phyloP scores from a whole-genome alignment of 148 eudicot species.

The Chenopodium album region DNA sequence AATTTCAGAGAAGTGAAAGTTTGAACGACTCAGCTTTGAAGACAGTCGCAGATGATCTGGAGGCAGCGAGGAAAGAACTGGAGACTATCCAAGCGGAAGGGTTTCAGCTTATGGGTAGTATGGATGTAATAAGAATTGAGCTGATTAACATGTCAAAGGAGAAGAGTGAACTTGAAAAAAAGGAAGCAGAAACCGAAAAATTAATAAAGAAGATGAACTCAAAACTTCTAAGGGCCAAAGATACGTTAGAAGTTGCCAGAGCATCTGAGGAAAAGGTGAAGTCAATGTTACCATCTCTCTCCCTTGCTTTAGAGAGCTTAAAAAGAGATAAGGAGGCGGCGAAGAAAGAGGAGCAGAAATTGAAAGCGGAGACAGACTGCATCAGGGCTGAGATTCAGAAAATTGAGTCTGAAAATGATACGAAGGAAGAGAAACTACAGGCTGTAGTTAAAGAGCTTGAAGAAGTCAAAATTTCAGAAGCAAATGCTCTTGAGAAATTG shows the following conservation, averaged over 20 bases:
- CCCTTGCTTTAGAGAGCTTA: conserved; percentile 44
- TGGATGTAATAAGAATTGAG: conserved; percentile 68
- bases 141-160: conserved; percentile 37
- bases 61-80: conserved; percentile 53
- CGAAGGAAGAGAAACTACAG: conserved; percentile 47
- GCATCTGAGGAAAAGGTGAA: conserved; percentile 54
- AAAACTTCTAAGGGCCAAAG: conserved; percentile 62
- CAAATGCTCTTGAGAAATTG: conserved; percentile 56
- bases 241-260: conserved; percentile 50
- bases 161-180: conserved; percentile 36
- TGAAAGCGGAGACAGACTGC: conserved; percentile 42
- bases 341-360: conserved; percentile 41
- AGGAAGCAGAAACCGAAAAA: conserved; percentile 46
- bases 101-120: conserved; percentile 64
- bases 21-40: conserved; percentile 20
- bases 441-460: conserved; percentile 60
- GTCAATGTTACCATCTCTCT: conserved; percentile 43
- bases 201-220: conserved; percentile 49
- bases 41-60: conserved; percentile 44
- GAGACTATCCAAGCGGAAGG: conserved; percentile 46
- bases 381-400: conserved; percentile 45
- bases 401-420: conserved; percentile 46
- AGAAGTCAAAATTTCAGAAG: conserved; percentile 54
- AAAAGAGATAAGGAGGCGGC: conserved; percentile 44
- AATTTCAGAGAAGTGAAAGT: conserved; percentile 15